Base-by-base conservation (phyloP, 208 protist species). In the Crithidia bombi region DNA sequence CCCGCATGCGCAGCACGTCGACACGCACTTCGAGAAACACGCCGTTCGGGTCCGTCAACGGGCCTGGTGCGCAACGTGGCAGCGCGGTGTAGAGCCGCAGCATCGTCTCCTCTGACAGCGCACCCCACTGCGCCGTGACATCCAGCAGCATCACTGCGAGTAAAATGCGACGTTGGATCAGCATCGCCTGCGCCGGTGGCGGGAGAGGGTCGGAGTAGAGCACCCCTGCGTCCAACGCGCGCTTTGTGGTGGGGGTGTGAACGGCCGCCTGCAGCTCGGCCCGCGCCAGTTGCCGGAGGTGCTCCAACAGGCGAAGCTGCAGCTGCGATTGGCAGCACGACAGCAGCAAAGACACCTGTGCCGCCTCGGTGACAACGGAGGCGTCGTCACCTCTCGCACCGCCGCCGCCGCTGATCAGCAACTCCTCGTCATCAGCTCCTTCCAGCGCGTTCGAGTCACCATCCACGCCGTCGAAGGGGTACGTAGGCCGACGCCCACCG, bases 11-110 rank as follows among this genome's bases (percentile, higher is more conserved):
- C 26, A 50, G 49, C 21, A 90, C 63, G 46, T 75, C 71, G 11
- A 62, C 44, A 35, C 79, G 78, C 58, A 75, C 81, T 64, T 93
- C 84, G 19, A 93, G 46, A 57, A 90, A 83, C 39, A 89, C 62
- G 23, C 85, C 87, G 43, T 93, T 93, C 3, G 82, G 78, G 47
- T 88, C 75, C n/a, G 82, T 83, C 52, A 75, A 30, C 26, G 65
- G 65, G 2, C 71, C 64, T 1, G 64, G 71, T 5, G 64, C 63
- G 71, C 30, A 43, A 21, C 38, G 64, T 0, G 71, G 71, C 56
- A 70, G 57, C 17, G 71, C 71, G 7, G 46, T 26, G 57, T 77
- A 71, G 15, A 77, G 41, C 5, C 47, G 63, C 64, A 66, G 36
- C 71, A 71, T 70, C 44, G 63, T 70, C 57, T 71, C 71, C 57